Base-by-base conservation (phyloP, 345 rosid genomes). In the Crucihimalaya himalaica region DNA sequence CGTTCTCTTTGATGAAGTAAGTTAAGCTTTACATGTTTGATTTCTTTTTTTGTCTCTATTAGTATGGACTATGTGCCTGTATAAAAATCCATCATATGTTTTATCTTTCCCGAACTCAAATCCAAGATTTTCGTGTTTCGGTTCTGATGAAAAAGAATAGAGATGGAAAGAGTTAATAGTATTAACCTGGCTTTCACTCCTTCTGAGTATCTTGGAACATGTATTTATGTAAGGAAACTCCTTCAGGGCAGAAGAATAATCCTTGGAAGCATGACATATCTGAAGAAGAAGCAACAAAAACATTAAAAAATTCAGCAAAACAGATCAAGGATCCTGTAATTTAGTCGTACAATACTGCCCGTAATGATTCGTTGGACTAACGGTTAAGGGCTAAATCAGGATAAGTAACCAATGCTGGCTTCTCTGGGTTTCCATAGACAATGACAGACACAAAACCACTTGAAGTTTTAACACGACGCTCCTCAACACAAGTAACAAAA, bases 261-360 rank as follows among this genome's bases (percentile, higher is more conserved):
- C 94, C 97, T 85, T 89, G 97, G 79, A 91, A 91, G 68, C 97
- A 93, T 42, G 96, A 93, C 84, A 86, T 78, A 84, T 93, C 98
- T 93, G 91, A 62, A 65, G n/a, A 78, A 76, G 50, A 28, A 56
- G 39, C 23, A 51, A 9, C 43, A 54, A 27, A 62, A 63, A n/a
- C n/a, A n/a, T n/a, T n/a, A n/a, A n/a, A n/a, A n/a, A n/a, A n/a
- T 40, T 35, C 52, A 62, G 40, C 42, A 20, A 68, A 55, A 61
- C 2, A 67, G 27, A 47, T 21, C 4, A 76, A 12, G 3, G 62
- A 81, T 63, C 42, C 8, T 6, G 74, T 32, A 56, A 23, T 35
- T 31, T 18, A 67, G 43, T 28, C 5, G 10, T 18, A 52, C 40
- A 59, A 18, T 63, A 70, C 35, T n/a, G 56, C 7, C 14, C 9